Evolutionary conservation across 495 filamentous ascomycete species (phyloP), one percentile per base, ranked within the genome.

Genomic region (Aspergillus homomorphus): DNA sequence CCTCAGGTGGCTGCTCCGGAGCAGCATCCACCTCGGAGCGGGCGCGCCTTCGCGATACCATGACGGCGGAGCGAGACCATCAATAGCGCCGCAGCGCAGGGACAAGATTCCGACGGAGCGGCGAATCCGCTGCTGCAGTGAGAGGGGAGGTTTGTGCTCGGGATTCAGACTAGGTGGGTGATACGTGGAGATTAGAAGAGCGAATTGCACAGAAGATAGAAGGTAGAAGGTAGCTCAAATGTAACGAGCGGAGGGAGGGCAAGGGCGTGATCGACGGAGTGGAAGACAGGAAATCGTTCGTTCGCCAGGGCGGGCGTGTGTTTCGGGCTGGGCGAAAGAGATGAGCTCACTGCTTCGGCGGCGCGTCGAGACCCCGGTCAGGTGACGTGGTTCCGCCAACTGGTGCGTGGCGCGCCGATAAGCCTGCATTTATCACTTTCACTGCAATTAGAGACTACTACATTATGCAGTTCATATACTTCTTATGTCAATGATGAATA

Each of bases 1-100:
- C 79, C 61, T 84, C 73, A 4, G 78, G 71, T 51, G 70, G 62
- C 60, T 81, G 65, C 60, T 75, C 71, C 67, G 67, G 62, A 33
- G 64, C 56, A 65, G 72, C 62, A 77, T 82, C 85, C 73, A 83
- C 83, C 73, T 92, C 89, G 69, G 83, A 85, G 69, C 82, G 75
- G 62, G 78, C 82, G 72, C 89, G 87, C 80, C 92, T 93, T 79
- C 89, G 78, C 72, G 80, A 74, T 66, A 70, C 73, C 77, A 79
- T 80, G 64, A 68, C 62, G 69, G 70, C 69, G 70, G 75, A 66
- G 70, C 59, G 59, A 64, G 61, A 65, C 68, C 68, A 62, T 68
- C 48, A 61, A 59, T 52, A 61, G 62, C 64, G 69, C 62, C 65
- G 64, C 51, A 54, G 62, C 61, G 59, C 59, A 59, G 56, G n/a